phyloP scores from a whole-genome alignment of 345 rosid species.

The Theobroma cacao region DNA sequence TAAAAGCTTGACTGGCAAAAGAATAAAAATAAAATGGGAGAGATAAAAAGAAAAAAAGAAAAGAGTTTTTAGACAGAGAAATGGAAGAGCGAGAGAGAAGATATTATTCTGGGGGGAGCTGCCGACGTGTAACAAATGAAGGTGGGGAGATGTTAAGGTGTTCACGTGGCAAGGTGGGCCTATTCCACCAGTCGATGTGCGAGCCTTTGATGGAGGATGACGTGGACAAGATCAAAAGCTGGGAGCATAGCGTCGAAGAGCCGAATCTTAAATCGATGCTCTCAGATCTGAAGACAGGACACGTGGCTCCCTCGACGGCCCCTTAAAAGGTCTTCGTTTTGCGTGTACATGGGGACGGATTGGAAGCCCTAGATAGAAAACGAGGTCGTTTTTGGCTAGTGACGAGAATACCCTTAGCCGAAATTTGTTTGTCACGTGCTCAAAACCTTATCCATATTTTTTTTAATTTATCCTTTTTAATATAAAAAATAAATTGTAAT shows the following conservation, averaged over 20 bases:
- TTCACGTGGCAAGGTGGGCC: slow-evolving; percentile 16
- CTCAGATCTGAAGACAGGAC: slow-evolving; percentile 22
- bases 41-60: background rate
- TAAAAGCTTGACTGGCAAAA: slow-evolving; percentile 16
- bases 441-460: no score
- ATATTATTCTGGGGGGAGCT: slow-evolving; percentile 20
- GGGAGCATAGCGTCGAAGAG: slow-evolving; percentile 13
- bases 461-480: no score
- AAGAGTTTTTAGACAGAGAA: background rate
- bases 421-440: no score
- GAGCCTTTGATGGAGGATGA: slow-evolving; percentile 19
- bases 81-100: slow-evolving; percentile 25
- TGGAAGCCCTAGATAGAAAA: background rate
- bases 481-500: no score
- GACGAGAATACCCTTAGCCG: background rate
- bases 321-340: slow-evolving; percentile 8
- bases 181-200: slow-evolving; percentile 11
- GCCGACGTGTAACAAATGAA: slow-evolving; percentile 41
- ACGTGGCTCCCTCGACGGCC: slow-evolving; percentile 22
- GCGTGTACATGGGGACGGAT: background rate
- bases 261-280: slow-evolving; percentile 21
- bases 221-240: slow-evolving; percentile 52
- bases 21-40: background rate
- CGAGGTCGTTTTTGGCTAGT: background rate
- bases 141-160: slow-evolving; percentile 17